A percentile compares a stretch with the other conserved stretches of the same genome.
These are phyloP conservation scores for Euphrasia arctica DNA, from an alignment of 305 asterid genomes.

Conservation along the genomic window DNA sequence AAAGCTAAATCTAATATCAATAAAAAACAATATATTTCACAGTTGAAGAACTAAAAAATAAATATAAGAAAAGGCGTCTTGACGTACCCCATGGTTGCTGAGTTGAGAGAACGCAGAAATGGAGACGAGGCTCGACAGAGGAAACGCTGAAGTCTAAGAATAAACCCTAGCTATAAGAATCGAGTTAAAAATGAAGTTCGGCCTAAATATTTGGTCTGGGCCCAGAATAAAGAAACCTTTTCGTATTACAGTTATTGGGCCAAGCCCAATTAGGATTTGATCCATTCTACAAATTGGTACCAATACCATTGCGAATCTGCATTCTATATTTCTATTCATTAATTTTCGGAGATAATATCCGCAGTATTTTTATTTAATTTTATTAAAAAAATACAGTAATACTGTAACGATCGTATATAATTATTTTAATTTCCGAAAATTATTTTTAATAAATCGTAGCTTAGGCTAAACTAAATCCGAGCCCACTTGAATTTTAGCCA, in stretches of 20 bases:
- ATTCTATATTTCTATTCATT: too few relatives aligned
- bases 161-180: slow-evolving; percentile 45
- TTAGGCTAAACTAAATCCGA: too few relatives aligned
- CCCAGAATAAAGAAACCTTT: background rate
- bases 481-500: too few relatives aligned
- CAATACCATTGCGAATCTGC: too few relatives aligned
- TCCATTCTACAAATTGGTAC: background rate
- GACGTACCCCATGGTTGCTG: slow-evolving; percentile 74
- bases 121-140: slow-evolving; percentile 29
- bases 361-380: too few relatives aligned
- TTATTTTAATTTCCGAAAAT: too few relatives aligned
- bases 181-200: background rate
- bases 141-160: slow-evolving; percentile 8
- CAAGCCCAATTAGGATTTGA: background rate
- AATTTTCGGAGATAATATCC: too few relatives aligned
- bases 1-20: background rate
- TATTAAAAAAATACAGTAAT: too few relatives aligned
- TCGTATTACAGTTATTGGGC: background rate
- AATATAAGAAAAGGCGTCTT: background rate
- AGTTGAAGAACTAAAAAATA: background rate
- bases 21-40: background rate
- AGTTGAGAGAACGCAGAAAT: slow-evolving; percentile 30
- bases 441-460: too few relatives aligned
- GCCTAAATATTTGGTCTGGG: slow-evolving; percentile 18
- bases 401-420: too few relatives aligned